These are phyloP conservation scores for Yamadazyma oceani DNA, from an alignment of 1,139 yeast genomes.

Conservation along the genomic window DNA sequence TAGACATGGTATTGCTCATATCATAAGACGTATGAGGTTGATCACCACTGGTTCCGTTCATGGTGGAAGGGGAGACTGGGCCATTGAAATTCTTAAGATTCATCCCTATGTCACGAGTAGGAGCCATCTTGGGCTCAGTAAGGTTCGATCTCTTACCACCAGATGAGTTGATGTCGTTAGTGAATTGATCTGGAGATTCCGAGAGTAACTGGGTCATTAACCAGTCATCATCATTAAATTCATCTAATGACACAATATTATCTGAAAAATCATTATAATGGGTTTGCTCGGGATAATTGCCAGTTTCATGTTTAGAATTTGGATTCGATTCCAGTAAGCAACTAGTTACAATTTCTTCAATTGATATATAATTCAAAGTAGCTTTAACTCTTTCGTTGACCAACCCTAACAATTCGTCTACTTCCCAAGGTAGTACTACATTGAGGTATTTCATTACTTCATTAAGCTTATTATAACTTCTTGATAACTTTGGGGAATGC, in stretches of 20 bases:
- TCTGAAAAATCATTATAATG: conserved; percentile 1
- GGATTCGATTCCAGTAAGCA: conserved; percentile 47
- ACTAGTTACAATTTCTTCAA: conserved; percentile 62
- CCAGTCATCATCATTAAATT: conserved; percentile 13
- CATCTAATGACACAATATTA: background rate
- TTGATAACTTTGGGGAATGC: conserved; percentile 12
- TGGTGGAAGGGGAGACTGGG: too few species aligned
- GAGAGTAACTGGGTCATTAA: conserved; percentile 16
- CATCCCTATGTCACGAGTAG: too few species aligned
- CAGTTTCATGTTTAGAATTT: background rate
- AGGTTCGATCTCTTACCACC: too few species aligned
- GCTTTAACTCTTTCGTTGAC: conserved; percentile 59
- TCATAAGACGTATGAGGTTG: background rate
- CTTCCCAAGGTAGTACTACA: conserved; percentile 59
- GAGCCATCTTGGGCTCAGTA: background rate
- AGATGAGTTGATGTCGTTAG: background rate
- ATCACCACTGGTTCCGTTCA: background rate
- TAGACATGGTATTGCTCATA: conserved; percentile 9
- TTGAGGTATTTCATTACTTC: conserved; percentile 44
- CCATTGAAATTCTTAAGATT: too few species aligned
- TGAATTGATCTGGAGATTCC: background rate
- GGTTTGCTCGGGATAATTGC: background rate
- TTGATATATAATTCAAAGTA: conserved; percentile 55
- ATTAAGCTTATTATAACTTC: conserved; percentile 37
- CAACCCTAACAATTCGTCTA: conserved; percentile 53